Evolutionary conservation across 1,139 yeast species (phyloP).

Genomic region (Geotrichum fermentans): DNA sequence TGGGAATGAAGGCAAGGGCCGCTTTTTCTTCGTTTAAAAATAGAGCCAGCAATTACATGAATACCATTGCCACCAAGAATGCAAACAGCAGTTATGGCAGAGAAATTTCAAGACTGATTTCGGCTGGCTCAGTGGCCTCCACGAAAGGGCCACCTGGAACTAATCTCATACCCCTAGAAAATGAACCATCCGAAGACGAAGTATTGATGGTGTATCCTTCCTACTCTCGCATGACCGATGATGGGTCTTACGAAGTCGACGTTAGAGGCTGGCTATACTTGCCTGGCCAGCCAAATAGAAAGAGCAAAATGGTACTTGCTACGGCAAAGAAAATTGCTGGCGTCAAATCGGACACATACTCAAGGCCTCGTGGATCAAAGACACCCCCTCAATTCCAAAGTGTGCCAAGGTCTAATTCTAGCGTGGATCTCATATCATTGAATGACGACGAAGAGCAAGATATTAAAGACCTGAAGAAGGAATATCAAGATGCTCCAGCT

Average conservation of each 20-base stretch:
- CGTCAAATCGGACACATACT: slow-evolving; percentile 19
- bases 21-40: slow-evolving; percentile 15
- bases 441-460: slow-evolving; percentile 19
- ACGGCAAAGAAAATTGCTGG: slow-evolving; percentile 68
- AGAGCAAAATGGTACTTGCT: slow-evolving; percentile 62
- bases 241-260: slow-evolving; percentile 46
- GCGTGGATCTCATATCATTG: slow-evolving; percentile 30
- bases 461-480: not conserved
- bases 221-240: slow-evolving; percentile 46
- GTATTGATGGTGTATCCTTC: slow-evolving; percentile 54
- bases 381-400: not conserved
- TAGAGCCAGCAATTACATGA: slow-evolving; percentile 15
- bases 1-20: slow-evolving; percentile 12
- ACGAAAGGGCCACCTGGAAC: slow-evolving; percentile 13
- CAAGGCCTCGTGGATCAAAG: not conserved
- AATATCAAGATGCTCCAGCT: slow-evolving; percentile 4
- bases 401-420: not conserved
- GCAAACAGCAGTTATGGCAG: slow-evolving; percentile 20
- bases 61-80: slow-evolving; percentile 18
- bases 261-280: slow-evolving; percentile 71
- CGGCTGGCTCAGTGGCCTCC: slow-evolving; percentile 19
- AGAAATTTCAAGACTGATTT: slow-evolving; percentile 18
- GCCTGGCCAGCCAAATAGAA: slow-evolving; percentile 66
- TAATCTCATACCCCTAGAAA: not conserved
- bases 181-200: slow-evolving; percentile 28